Percentiles rank a stretch among this genome's conserved stretches.
Conservation (phyloP, 208 protist genomes). For the Crithidia acanthocephali region DNA sequence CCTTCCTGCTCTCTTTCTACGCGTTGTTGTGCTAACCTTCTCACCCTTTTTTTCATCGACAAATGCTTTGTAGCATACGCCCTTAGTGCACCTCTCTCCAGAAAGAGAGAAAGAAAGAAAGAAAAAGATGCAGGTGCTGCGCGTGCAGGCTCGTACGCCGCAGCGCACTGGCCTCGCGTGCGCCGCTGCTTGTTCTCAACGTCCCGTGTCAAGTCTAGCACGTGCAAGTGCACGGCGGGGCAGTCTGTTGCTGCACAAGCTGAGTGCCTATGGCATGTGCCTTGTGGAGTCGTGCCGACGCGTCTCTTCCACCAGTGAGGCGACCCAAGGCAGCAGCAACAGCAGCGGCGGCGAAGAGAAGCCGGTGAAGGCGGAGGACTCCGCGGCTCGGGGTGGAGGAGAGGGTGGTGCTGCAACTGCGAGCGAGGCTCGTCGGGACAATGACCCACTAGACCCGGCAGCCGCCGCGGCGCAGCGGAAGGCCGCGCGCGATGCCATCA, state of each 20-base stretch:
- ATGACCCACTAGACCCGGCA: neutral
- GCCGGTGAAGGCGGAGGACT: too few species aligned
- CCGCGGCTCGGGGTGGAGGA: too few species aligned
- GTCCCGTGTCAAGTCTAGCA: too few species aligned
- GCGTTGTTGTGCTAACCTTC: too few species aligned
- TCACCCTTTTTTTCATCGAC: too few species aligned
- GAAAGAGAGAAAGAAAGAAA: too few species aligned
- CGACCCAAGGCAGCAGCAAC: neutral
- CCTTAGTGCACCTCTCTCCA: too few species aligned
- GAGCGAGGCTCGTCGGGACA: neutral
- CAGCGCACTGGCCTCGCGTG: neutral
- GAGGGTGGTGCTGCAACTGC: neutral
- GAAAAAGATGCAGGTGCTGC: constrained; percentile 8
- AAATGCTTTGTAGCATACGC: too few species aligned
- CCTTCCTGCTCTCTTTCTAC: too few species aligned
- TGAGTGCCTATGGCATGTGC: neutral
- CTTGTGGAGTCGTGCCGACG: neutral
- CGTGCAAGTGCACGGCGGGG: too few species aligned
- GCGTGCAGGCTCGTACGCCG: neutral
- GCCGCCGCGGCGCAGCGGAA: constrained; percentile 17
- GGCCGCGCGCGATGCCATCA: constrained; percentile 64
- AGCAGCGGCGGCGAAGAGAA: neutral
- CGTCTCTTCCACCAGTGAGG: constrained; percentile 4
- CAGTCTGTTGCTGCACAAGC: too few species aligned
- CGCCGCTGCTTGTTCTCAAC: too few species aligned